phyloP scores from a whole-genome alignment of 163 green algal species.

The Volvox carteri region DNA sequence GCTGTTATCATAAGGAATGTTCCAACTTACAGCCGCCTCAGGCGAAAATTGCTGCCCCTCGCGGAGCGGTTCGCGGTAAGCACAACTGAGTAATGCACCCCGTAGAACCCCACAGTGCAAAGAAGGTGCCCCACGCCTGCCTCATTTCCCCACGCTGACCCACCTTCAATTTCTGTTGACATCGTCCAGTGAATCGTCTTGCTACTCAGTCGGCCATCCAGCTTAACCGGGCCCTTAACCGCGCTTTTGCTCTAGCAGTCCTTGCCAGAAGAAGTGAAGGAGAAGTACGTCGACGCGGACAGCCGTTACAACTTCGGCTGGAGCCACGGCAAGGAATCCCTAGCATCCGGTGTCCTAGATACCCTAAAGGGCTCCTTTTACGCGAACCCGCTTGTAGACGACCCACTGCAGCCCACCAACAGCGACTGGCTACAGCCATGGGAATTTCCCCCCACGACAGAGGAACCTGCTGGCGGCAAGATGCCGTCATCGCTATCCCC shows the following conservation, averaged over 20 bases:
- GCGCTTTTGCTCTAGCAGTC: conserved; percentile 56
- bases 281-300: conserved; percentile 72
- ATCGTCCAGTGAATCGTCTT: no score
- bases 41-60: conserved; percentile 76
- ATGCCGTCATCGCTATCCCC: no score
- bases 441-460: background rate
- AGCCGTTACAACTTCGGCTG: conserved; percentile 76
- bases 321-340: conserved; percentile 73
- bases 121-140: no score
- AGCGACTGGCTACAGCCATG: conserved; percentile 6
- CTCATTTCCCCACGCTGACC: no score
- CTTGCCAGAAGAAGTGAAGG: conserved; percentile 67
- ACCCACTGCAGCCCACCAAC: background rate
- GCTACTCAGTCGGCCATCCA: no score
- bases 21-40: conserved; percentile 64
- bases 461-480: no score
- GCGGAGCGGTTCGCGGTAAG: conserved; percentile 76
- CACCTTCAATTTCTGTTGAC: no score
- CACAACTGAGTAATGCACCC: no score
- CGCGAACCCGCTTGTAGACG: conserved; percentile 85
- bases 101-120: no score
- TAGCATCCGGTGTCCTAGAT: conserved; percentile 79
- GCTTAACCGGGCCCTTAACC: no score
- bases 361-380: conserved; percentile 87
- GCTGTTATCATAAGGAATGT: conserved; percentile 77